Evolutionary conservation across 495 filamentous ascomycete genomes (phyloP).

Genomic region (Penicillium lividum): DNA sequence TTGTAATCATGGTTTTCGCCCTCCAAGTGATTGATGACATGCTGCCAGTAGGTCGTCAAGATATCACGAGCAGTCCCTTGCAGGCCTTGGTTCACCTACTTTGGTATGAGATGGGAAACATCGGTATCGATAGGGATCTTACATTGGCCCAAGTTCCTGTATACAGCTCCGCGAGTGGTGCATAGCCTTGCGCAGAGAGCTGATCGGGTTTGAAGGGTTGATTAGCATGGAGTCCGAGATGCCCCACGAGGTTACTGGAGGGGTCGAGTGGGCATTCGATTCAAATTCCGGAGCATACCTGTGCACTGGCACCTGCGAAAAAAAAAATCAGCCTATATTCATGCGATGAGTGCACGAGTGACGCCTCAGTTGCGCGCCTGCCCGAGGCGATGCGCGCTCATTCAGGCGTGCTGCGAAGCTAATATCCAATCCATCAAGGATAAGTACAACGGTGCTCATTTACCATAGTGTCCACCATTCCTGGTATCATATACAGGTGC

Average conservation of each 20-base stretch:
- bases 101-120: neutral
- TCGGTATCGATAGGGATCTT: slow-evolving; percentile 21
- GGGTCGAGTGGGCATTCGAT: neutral
- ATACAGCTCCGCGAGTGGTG: slow-evolving; percentile 83
- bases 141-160: slow-evolving; percentile 96
- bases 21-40: slow-evolving; percentile 92
- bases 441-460: neutral
- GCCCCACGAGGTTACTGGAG: neutral
- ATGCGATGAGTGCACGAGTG: slow-evolving; percentile 2
- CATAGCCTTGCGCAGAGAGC: slow-evolving; percentile 76
- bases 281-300: slow-evolving; percentile 54
- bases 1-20: slow-evolving; percentile 97
- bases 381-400: neutral
- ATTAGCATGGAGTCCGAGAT: neutral
- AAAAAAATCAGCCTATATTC: slow-evolving; percentile 3
- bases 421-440: neutral
- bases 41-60: slow-evolving; percentile 97
- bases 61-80: slow-evolving; percentile 93
- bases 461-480: slow-evolving; percentile 89
- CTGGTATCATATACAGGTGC: slow-evolving; percentile 70
- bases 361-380: neutral
- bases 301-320: slow-evolving; percentile 71
- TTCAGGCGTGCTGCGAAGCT: neutral
- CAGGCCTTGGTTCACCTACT: slow-evolving; percentile 90
- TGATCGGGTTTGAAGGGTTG: slow-evolving; percentile 30